Evolutionary conservation across 1,284 basidiomycete species (phyloP).

Genomic region (Trichosporon sp.): DNA sequence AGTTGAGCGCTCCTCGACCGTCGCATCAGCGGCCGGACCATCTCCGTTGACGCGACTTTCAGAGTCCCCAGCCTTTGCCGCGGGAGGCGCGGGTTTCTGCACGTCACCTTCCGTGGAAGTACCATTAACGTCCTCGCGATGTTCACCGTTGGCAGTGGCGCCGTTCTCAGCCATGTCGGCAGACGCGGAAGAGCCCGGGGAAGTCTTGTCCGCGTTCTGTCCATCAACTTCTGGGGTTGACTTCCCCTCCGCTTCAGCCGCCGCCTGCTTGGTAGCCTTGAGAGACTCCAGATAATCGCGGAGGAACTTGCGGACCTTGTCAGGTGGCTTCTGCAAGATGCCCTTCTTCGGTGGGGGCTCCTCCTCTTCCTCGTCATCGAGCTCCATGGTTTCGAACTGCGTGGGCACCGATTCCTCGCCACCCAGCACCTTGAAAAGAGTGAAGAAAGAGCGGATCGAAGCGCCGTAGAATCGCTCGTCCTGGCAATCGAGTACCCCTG

Average conservation of each 20-base stretch:
- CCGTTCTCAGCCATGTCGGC: background rate
- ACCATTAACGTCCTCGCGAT: background rate
- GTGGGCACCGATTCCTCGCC: background rate
- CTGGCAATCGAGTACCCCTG: conserved; percentile 71
- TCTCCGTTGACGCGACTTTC: background rate
- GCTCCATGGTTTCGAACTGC: background rate
- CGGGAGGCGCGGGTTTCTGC: background rate
- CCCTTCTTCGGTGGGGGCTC: background rate
- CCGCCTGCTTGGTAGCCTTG: background rate
- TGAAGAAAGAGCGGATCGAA: conserved; percentile 73
- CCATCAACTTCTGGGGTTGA: background rate
- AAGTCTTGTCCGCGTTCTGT: background rate
- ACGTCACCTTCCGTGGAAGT: background rate
- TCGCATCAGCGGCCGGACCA: background rate
- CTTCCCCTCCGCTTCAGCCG: background rate
- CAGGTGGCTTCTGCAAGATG: background rate
- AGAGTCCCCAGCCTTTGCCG: background rate
- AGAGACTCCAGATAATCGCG: background rate
- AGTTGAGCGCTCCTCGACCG: background rate
- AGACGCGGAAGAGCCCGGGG: background rate
- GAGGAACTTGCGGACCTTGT: background rate
- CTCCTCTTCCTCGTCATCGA: background rate
- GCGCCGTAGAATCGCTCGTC: conserved; percentile 59
- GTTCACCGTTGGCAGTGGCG: background rate
- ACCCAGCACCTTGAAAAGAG: conserved; percentile 62